Percentiles rank a stretch among this genome's conserved stretches.
phyloP scores from a whole-genome alignment of 176 grass and related monocot species.

The Lolium rigidum region DNA sequence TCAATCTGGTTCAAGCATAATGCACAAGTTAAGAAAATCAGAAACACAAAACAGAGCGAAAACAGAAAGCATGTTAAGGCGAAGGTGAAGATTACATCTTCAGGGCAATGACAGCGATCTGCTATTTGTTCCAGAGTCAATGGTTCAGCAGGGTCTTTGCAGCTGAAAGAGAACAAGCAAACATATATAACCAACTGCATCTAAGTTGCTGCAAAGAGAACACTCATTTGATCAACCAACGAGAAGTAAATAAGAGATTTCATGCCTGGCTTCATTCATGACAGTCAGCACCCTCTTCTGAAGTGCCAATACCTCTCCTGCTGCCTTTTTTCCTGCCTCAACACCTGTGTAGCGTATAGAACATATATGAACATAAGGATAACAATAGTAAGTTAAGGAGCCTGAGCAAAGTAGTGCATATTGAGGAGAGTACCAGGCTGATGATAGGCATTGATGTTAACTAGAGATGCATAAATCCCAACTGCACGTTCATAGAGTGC shows the following conservation, averaged over 20 bases:
- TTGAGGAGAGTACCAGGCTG: slow-evolving; percentile 78
- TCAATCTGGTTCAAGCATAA: slow-evolving; percentile 63
- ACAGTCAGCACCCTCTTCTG: slow-evolving; percentile 90
- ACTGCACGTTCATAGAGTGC: slow-evolving; percentile 98
- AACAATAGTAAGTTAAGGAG: slow-evolving; percentile 8
- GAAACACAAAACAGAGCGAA: neutral
- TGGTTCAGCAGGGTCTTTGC: slow-evolving; percentile 82
- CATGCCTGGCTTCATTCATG: slow-evolving; percentile 92
- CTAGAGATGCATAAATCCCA: slow-evolving; percentile 87
- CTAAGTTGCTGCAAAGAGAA: neutral
- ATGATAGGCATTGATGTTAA: slow-evolving; percentile 99
- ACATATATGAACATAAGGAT: slow-evolving; percentile 34
- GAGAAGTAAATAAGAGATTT: slow-evolving; percentile 22
- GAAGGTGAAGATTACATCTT: slow-evolving; percentile 64
- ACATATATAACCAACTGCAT: slow-evolving; percentile 20
- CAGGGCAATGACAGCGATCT: slow-evolving; percentile 80
- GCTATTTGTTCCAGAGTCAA: slow-evolving; percentile 89
- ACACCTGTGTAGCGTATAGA: slow-evolving; percentile 67
- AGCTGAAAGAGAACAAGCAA: slow-evolving; percentile 65
- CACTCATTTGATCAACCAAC: slow-evolving; percentile 25
- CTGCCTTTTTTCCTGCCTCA: slow-evolving; percentile 98
- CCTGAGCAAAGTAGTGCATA: slow-evolving; percentile 14
- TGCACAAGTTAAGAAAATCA: slow-evolving; percentile 2
- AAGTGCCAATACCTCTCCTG: slow-evolving; percentile 95
- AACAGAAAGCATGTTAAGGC: neutral